Percentiles rank a stretch among this genome's conserved stretches.
Evolutionary conservation across 2,329 filamentous ascomycete species (phyloP).

Genomic region (Aspergillus pseudoterreus): DNA sequence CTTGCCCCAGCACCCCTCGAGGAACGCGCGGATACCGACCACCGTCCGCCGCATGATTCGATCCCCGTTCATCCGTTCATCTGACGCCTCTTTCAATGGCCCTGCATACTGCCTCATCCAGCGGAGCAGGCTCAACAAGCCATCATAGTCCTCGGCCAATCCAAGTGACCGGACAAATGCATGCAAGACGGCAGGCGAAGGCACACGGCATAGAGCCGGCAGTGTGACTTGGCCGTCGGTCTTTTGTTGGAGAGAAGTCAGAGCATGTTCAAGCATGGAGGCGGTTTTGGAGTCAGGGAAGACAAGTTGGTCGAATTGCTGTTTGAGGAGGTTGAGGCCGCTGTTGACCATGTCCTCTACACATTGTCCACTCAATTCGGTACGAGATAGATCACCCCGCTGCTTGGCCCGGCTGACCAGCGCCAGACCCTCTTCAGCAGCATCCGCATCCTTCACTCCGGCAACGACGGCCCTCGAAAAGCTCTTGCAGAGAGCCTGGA

Average conservation of each 20-base stretch:
- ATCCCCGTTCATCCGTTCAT: conserved; percentile 34
- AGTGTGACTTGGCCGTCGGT: conserved; percentile 15
- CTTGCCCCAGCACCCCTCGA: conserved; percentile 33
- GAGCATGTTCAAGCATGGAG: conserved; percentile 15
- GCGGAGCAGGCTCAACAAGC: conserved; percentile 36
- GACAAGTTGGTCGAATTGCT: conserved; percentile 34
- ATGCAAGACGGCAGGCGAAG: conserved; percentile 39
- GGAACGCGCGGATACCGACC: conserved; percentile 37
- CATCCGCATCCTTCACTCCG: conserved; percentile 23
- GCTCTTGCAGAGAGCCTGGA: conserved; percentile 33
- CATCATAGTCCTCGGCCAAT: conserved; percentile 35
- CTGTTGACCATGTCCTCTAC: conserved; percentile 29
- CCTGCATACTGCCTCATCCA: conserved; percentile 39
- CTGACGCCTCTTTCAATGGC: conserved; percentile 31
- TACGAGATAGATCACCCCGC: conserved; percentile 5
- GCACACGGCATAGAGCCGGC: conserved; percentile 32
- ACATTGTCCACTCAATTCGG: conserved; percentile 1
- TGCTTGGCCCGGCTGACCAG: conserved; percentile 19
- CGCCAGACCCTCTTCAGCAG: conserved; percentile 24
- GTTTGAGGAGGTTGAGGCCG: conserved; percentile 31
- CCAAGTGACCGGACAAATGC: conserved; percentile 41
- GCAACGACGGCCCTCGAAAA: conserved; percentile 34
- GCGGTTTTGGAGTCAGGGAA: conserved; percentile 23
- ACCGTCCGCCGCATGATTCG: conserved; percentile 38
- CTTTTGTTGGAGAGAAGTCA: neutral